Percentiles rank a stretch among this genome's conserved stretches.
Conservation (phyloP, 2,329 filamentous ascomycete species). For the Trichoderma polysporum region DNA sequence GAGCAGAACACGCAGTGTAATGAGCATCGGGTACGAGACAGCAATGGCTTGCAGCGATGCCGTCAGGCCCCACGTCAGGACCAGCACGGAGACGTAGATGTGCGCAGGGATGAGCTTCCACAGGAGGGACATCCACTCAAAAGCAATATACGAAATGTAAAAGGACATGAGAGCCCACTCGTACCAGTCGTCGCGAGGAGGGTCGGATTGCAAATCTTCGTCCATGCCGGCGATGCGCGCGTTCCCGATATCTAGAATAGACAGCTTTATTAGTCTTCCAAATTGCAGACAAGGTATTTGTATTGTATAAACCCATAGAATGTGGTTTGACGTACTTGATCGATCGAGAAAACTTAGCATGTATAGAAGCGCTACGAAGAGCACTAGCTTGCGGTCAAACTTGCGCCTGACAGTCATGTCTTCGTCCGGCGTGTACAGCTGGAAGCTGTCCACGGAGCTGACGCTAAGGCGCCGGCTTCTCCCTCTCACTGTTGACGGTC, state of each 20-base stretch:
- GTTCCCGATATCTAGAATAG: conserved; percentile 61
- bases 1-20: conserved; percentile 55
- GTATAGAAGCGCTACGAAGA: conserved; percentile 80
- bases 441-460: conserved; percentile 39
- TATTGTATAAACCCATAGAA: background rate
- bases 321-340: conserved; percentile 62
- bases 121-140: conserved; percentile 65
- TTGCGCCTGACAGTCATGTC: conserved; percentile 69
- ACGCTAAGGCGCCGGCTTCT: conserved; percentile 27
- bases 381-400: conserved; percentile 73
- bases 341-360: conserved; percentile 83
- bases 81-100: conserved; percentile 59
- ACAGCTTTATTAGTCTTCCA: background rate
- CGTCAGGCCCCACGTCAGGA: conserved; percentile 75
- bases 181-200: conserved; percentile 51
- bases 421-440: conserved; percentile 62
- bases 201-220: conserved; percentile 54
- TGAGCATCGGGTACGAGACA: conserved; percentile 61
- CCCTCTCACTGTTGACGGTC: conserved; percentile 19
- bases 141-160: conserved; percentile 62
- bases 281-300: background rate
- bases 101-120: conserved; percentile 62
- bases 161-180: conserved; percentile 62
- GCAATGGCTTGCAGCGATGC: conserved; percentile 71
- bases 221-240: conserved; percentile 65